Evolutionary conservation across 2,329 filamentous ascomycete genomes (phyloP), one percentile per base, ranked within the genome.

Genomic region (Drechslera avenae): DNA sequence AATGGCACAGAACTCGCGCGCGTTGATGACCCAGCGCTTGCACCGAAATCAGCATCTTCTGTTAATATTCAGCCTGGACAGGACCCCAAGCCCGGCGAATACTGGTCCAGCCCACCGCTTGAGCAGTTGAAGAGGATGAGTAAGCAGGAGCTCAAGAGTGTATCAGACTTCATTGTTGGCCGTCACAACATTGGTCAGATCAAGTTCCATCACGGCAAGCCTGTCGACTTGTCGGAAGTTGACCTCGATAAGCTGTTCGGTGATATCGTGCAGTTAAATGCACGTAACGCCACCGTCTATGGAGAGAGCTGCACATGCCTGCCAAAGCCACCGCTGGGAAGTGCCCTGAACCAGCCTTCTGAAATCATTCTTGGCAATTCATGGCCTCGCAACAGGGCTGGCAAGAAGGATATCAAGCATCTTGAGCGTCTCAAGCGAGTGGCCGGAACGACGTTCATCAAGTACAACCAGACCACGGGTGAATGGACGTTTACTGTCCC

Each of bases 401-500:
- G 83, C n/a, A 81, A 82, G 18, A 83, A 86, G 23, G 85, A 91
- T 57, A 83, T 87, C 31, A 96, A 91, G 75, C 94, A 99, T 73
- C 76, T 97, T 48, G 85, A 88, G 54, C 87, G 90, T 46, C 83
- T 99, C 18, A 89, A 86, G 79, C 85, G 83, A 51, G 91, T 97
- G 31, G 78, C 79, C 7, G 87, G 90, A 70, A 97, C 94, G 0
- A 85, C 85, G 3, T 97, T 96, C 64, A 80, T 92, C 63, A 81
- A 82, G 64, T 99, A 97, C 73, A 83, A 95, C 57, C 79, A 81
- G 50, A 81, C 90, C 1, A 91, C 86, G 44, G 94, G 93, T 44
- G 83, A 89, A 39, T 99, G 95, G 95, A 84, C 84, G 12, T 99
- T 99, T 77, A 86, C 81, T 8, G 94, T 99, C n/a, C 86, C 93